Percentiles rank a stretch among this genome's conserved stretches.
These are phyloP conservation scores for Tothia fuscella DNA, from an alignment of 2,329 filamentous ascomycete genomes.

Conservation along the genomic window DNA sequence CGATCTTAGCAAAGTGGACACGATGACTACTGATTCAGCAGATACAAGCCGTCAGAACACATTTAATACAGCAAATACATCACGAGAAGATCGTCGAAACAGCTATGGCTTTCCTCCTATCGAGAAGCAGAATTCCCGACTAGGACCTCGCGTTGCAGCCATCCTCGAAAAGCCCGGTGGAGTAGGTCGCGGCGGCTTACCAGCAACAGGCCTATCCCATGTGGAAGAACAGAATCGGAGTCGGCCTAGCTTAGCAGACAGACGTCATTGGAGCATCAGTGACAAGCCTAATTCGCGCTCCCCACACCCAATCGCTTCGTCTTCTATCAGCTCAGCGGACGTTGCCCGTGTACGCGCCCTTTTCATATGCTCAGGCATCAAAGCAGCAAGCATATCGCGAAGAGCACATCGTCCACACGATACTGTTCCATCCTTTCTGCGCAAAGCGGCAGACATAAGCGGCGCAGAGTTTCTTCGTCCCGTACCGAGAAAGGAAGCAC, in stretches of 20 bases:
- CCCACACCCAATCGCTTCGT: neutral
- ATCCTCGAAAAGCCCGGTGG: constrained; percentile 22
- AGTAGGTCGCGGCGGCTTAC: constrained; percentile 19
- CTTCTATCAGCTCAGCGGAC: constrained; percentile 38
- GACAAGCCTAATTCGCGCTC: constrained; percentile 18
- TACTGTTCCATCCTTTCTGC: constrained; percentile 24
- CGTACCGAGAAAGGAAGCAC: constrained; percentile 38
- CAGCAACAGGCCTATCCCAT: constrained; percentile 19
- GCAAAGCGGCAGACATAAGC: constrained; percentile 32
- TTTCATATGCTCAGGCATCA: constrained; percentile 75
- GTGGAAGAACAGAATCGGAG: constrained; percentile 13
- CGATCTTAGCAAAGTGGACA: constrained; percentile 21
- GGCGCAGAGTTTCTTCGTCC: constrained; percentile 31
- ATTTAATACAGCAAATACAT: neutral
- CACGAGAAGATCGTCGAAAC: constrained; percentile 16
- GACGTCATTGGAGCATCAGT: constrained; percentile 48
- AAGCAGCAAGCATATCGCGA: constrained; percentile 58
- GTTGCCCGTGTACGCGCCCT: constrained; percentile 67
- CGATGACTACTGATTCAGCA: neutral
- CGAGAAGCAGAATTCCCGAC: constrained; percentile 9
- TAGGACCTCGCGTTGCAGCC: constrained; percentile 5
- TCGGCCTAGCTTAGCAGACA: constrained; percentile 27
- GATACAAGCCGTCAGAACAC: constrained; percentile 1
- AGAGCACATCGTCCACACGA: constrained; percentile 42
- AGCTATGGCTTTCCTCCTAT: constrained; percentile 14